A percentile compares a stretch with the other conserved stretches of the same genome.
These are phyloP conservation scores for Bromus sterilis DNA, from an alignment of 176 grass and related monocot species.

Conservation along the genomic window DNA sequence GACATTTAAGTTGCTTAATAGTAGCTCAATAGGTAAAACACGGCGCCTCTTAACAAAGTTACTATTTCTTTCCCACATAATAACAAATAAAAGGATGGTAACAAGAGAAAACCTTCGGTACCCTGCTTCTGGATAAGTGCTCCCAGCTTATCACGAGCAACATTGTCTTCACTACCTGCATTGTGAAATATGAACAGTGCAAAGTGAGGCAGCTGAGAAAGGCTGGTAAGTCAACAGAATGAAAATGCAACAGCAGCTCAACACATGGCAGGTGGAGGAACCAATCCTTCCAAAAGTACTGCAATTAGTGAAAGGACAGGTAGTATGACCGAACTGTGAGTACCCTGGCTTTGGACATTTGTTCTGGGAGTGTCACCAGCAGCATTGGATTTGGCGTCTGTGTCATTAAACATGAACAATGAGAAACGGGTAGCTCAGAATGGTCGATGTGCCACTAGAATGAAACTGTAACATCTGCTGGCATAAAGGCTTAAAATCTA, in stretches of 20 bases:
- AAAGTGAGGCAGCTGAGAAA: neutral
- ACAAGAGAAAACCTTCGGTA: slow-evolving; percentile 14
- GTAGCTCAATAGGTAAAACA: neutral
- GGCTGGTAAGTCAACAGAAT: neutral
- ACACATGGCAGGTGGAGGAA: neutral
- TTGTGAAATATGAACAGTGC: neutral
- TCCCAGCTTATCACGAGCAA: neutral
- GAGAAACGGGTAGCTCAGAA: slow-evolving; percentile 4
- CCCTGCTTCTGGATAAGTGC: neutral
- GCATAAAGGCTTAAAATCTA: slow-evolving; percentile 10
- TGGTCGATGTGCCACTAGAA: neutral
- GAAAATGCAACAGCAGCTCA: neutral
- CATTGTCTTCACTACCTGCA: slow-evolving; percentile 2
- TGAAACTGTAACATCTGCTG: neutral
- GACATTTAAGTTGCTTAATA: neutral
- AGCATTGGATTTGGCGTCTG: slow-evolving; percentile 9
- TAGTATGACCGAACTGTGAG: neutral
- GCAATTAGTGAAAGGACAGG: neutral
- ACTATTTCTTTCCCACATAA: neutral
- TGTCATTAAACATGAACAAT: neutral
- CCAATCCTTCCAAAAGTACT: neutral
- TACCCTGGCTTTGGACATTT: neutral
- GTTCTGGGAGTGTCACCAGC: neutral
- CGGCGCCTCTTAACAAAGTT: neutral
- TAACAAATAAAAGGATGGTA: neutral